These are phyloP conservation scores for Trichopus zeylanicus DNA, from an alignment of 116 monocot genomes.

Conservation along the genomic window DNA sequence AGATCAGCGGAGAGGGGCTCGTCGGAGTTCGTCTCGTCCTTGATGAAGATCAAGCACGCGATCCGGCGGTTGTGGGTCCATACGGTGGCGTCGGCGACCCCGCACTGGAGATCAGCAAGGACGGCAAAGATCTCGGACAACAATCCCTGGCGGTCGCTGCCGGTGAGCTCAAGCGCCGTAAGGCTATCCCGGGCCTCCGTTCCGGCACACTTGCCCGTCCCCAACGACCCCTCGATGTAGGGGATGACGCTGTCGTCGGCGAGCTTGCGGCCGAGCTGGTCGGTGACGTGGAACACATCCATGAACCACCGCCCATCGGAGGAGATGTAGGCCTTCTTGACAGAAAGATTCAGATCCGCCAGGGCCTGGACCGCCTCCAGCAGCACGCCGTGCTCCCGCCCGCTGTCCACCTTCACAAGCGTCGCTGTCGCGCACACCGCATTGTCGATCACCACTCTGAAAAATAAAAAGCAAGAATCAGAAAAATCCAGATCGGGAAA, in stretches of 20 bases:
- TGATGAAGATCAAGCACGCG: slow-evolving; percentile 43
- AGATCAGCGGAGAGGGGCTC: slow-evolving; percentile 22
- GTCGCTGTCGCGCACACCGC: slow-evolving; percentile 55
- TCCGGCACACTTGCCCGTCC: background rate
- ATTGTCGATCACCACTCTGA: slow-evolving; percentile 85
- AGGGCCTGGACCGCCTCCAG: slow-evolving; percentile 60
- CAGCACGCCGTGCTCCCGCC: slow-evolving; percentile 46
- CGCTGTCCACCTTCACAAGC: slow-evolving; percentile 77
- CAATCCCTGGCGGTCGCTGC: slow-evolving; percentile 67
- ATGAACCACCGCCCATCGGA: slow-evolving; percentile 89
- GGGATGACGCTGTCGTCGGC: slow-evolving; percentile 32
- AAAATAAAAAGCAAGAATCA: background rate
- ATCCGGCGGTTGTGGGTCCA: slow-evolving; percentile 75
- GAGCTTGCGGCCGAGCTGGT: slow-evolving; percentile 48
- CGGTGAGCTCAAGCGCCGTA: slow-evolving; percentile 57
- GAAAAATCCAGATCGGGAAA: background rate
- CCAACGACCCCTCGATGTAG: slow-evolving; percentile 45
- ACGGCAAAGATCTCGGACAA: slow-evolving; percentile 82
- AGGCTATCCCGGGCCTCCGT: slow-evolving; percentile 8
- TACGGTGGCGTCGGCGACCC: slow-evolving; percentile 47
- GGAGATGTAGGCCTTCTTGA: slow-evolving; percentile 78
- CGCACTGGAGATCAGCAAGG: slow-evolving; percentile 44
- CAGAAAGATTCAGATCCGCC: slow-evolving; percentile 52
- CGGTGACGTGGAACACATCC: slow-evolving; percentile 89
- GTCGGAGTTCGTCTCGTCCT: slow-evolving; percentile 20